Percentiles rank a stretch among this genome's conserved stretches.
These are phyloP conservation scores for Sambucus nigra DNA, from an alignment of 129 eudicot species.

Conservation along the genomic window DNA sequence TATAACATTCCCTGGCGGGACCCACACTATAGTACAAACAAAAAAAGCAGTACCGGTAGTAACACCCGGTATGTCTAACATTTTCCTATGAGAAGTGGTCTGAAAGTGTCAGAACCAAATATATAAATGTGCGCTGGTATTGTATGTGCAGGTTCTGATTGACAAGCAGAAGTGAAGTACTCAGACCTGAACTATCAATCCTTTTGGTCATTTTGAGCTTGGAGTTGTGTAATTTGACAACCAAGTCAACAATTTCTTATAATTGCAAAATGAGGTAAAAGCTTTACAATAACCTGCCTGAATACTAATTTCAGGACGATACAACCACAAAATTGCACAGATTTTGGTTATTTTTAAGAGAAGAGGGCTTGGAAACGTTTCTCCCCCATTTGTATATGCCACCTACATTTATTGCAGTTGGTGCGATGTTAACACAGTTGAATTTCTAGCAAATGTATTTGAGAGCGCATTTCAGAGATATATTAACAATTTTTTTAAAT, in stretches of 20 bases:
- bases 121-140: not conserved
- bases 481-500: slow-evolving; percentile 19
- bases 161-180: slow-evolving; percentile 7
- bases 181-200: not conserved
- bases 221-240: not conserved
- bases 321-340: slow-evolving; percentile 7
- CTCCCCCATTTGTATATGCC: slow-evolving; percentile 19
- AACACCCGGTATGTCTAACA: not conserved
- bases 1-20: too few relatives aligned
- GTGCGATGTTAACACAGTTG: slow-evolving; percentile 19
- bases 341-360: slow-evolving; percentile 16
- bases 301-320: slow-evolving; percentile 6
- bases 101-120: not conserved
- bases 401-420: slow-evolving; percentile 16
- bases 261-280: slow-evolving; percentile 11
- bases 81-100: not conserved
- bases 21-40: too few relatives aligned
- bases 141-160: slow-evolving; percentile 26
- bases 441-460: slow-evolving; percentile 7
- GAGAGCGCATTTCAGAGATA: slow-evolving; percentile 8
- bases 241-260: not conserved
- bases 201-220: not conserved
- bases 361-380: slow-evolving; percentile 8
- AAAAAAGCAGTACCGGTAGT: too few relatives aligned
- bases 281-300: slow-evolving; percentile 16